These are phyloP conservation scores for Serendipita sp. DNA, from an alignment of 768 basidiomycete genomes.

Conservation along the genomic window DNA sequence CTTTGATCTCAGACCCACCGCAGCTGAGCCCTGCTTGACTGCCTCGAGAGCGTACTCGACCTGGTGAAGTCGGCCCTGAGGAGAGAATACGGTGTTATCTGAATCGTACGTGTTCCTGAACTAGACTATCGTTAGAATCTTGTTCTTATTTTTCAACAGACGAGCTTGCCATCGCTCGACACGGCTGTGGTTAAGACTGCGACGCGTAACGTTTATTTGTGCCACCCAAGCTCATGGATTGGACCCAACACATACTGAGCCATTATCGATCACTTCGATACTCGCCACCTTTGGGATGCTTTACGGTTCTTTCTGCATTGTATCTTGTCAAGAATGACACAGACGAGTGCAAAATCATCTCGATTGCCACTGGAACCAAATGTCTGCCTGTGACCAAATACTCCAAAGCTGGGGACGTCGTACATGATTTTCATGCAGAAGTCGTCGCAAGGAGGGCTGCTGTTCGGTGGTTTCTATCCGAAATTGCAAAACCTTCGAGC, in stretches of 20 bases:
- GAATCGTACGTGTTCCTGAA: slow-evolving; percentile 97
- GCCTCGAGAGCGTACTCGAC: slow-evolving; percentile 98
- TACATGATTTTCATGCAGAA: slow-evolving; percentile 89
- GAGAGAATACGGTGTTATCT: slow-evolving; percentile 94
- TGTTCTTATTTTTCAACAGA: not conserved
- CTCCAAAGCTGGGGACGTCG: slow-evolving; percentile 50
- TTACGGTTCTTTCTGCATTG: slow-evolving; percentile 43
- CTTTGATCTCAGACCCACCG: slow-evolving; percentile 87
- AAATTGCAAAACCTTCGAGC: slow-evolving; percentile 25
- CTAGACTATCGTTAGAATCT: slow-evolving; percentile 22
- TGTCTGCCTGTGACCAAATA: slow-evolving; percentile 52
- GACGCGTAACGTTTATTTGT: not conserved
- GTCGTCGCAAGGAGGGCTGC: slow-evolving; percentile 72
- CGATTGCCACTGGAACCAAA: slow-evolving; percentile 71
- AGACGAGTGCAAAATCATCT: slow-evolving; percentile 22
- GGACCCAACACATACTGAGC: not conserved
- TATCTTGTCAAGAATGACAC: slow-evolving; percentile 24
- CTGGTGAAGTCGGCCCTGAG: slow-evolving; percentile 91
- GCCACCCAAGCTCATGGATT: not conserved
- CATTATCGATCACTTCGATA: not conserved
- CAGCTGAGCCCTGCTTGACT: slow-evolving; percentile 99
- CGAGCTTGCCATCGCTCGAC: slow-evolving; percentile 2
- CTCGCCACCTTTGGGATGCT: slow-evolving; percentile 14
- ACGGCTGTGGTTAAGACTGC: not conserved
- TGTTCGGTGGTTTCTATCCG: slow-evolving; percentile 62